Evolutionary conservation across 1,139 yeast species (phyloP).

Genomic region (Arxiozyma telluris): DNA sequence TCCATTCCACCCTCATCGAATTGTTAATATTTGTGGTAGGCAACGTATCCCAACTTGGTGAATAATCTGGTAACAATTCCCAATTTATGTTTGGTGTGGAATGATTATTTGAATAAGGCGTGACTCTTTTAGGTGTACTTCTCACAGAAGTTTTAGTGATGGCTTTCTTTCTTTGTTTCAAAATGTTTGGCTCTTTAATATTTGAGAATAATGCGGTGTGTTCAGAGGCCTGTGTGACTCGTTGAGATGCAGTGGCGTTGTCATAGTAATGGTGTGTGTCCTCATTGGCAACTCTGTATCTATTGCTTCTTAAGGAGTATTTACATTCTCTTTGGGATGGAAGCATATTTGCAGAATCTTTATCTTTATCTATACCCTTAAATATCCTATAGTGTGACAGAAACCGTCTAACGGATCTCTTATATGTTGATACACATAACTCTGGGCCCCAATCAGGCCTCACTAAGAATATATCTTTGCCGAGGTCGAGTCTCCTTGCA

Average conservation of each 20-base stretch:
- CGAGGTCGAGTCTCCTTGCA: neutral
- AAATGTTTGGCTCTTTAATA: neutral
- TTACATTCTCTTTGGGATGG: neutral
- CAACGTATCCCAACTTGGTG: constrained; percentile 58
- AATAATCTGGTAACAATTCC: constrained; percentile 54
- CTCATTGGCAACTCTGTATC: neutral
- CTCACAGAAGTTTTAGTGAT: neutral
- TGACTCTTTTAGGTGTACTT: neutral
- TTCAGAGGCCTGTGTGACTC: neutral
- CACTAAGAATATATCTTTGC: neutral
- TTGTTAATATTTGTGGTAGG: constrained; percentile 52
- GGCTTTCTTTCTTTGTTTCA: neutral
- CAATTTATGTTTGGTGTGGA: constrained; percentile 42
- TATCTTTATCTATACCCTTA: neutral
- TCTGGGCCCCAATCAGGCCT: neutral
- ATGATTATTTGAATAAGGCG: constrained; percentile 9
- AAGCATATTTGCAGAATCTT: neutral
- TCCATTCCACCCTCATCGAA: constrained; percentile 89
- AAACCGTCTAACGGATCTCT: neutral
- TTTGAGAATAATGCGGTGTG: neutral
- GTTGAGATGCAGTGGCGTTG: neutral
- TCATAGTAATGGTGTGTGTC: neutral
- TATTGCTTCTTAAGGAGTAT: neutral
- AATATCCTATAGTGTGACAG: constrained; percentile 10
- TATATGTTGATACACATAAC: neutral